A percentile compares a stretch with the other conserved stretches of the same genome.
Evolutionary conservation across 2,329 filamentous ascomycete genomes (phyloP).

Genomic region (Scedosporium dehoogii): DNA sequence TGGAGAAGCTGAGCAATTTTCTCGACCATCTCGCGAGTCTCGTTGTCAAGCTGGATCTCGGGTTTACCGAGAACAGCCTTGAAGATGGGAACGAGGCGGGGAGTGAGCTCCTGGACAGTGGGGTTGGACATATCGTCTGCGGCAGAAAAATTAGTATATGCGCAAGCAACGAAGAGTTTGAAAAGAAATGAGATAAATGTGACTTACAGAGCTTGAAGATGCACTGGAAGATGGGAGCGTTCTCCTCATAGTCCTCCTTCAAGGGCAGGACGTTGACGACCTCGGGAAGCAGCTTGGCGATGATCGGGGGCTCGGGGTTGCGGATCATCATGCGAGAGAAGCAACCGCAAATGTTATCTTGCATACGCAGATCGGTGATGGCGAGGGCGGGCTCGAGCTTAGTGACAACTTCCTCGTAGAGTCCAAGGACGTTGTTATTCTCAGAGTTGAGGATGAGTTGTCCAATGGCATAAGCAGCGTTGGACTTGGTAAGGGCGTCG

Average conservation of each 20-base stretch:
- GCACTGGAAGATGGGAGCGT: constrained; percentile 86
- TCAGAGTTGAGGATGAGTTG: constrained; percentile 74
- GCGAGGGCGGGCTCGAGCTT: constrained; percentile 81
- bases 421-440: constrained; percentile 62
- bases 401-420: constrained; percentile 67
- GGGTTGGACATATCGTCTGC: constrained; percentile 57
- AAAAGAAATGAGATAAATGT: not conserved
- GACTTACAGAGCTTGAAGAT: constrained; percentile 74
- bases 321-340: constrained; percentile 85
- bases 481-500: constrained; percentile 86
- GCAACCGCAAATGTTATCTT: constrained; percentile 90
- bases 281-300: constrained; percentile 71
- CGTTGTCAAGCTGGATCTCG: constrained; percentile 64
- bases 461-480: constrained; percentile 85
- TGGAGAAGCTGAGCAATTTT: constrained; percentile 47
- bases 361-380: constrained; percentile 66
- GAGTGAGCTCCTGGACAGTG: constrained; percentile 60
- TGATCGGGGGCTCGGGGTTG: constrained; percentile 72
- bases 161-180: not conserved
- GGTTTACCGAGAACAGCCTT: constrained; percentile 62
- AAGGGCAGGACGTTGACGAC: constrained; percentile 73
- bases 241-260: constrained; percentile 92
- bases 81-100: constrained; percentile 60
- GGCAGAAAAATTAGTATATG: constrained; percentile 13
- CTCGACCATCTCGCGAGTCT: constrained; percentile 57